Evolutionary conservation across 768 basidiomycete species (phyloP), one percentile per base, ranked within the genome.

Genomic region (Kondoa malvinella): DNA sequence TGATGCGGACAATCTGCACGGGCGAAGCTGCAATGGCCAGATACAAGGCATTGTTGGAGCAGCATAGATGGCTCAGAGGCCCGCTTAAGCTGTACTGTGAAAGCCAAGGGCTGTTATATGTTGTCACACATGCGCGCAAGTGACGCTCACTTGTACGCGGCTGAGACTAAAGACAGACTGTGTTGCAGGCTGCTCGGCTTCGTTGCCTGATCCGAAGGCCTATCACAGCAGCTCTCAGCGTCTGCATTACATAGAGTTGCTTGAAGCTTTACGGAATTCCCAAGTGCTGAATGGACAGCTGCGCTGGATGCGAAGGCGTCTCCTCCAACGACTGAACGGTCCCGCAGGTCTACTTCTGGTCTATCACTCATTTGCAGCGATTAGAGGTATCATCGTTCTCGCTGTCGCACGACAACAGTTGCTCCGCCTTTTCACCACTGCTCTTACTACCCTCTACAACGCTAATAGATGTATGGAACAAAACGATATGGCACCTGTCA

Each of bases 1-100:
- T 33, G 15, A 65, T 34, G 4, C 40, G 16, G 56, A 73, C 66
- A 58, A 73, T 59, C 56, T 70, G 73, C 4, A 71, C 68, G 1
- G 67, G 29, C 56, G 21, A 25, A 26, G 64, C 21, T 29, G 21
- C 27, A 21, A 65, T 25, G 14, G 64, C 64, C 15, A 63, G 32
- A 16, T 31, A 33, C 16, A 63, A 29, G 30, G 31, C 32, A 32
- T 63, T 63, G 27, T 30, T 31, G 61, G 61, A 3, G 32, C 61
- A 63, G 61, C 61, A 32, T 16, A 63, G 30, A 33, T 63, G 61
- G 3, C 3, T 29, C 3, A 63, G 30, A 16, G 27, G 61, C 21
- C 33, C 29, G 12, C n/a, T 3, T 27, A 63, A 33, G 30, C 29
- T 32, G 30, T 63, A 63, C 30, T 63, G 61, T 8, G 31, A 50